A percentile compares a stretch with the other conserved stretches of the same genome.
Conservation (phyloP, 1,284 basidiomycete species). For the Sanghuangporus baumii region DNA sequence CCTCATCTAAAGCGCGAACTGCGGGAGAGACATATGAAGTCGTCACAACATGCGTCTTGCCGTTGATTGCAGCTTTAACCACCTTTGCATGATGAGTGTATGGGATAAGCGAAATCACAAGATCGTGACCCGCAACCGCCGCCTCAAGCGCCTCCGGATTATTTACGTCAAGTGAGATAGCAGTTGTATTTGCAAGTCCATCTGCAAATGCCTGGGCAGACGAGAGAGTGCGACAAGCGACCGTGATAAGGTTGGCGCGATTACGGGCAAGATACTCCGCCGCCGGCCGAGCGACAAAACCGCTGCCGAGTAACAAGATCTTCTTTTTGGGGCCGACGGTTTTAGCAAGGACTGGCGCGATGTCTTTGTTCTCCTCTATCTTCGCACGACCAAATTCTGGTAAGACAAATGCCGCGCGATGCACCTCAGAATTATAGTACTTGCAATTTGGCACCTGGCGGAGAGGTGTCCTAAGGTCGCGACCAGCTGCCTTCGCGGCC, state of each 20-base stretch:
- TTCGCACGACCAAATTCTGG: constrained; percentile 86
- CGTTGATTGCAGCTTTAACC: constrained; percentile 93
- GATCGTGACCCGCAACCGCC: constrained; percentile 81
- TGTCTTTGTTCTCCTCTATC: constrained; percentile 66
- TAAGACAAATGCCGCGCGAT: constrained; percentile 82
- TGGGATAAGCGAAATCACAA: constrained; percentile 96
- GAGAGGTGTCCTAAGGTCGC: constrained; percentile 67
- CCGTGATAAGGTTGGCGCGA: constrained; percentile 80
- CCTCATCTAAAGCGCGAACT: constrained; percentile 84
- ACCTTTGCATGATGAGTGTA: constrained; percentile 91
- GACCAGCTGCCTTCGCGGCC: constrained; percentile 73
- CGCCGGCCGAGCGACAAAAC: constrained; percentile 91
- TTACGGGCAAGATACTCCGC: constrained; percentile 90
- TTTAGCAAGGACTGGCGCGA: constrained; percentile 56
- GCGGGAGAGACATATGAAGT: constrained; percentile 92
- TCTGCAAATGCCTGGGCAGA: constrained; percentile 67
- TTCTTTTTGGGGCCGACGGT: constrained; percentile 42
- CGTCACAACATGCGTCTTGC: constrained; percentile 93
- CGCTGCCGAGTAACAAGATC: constrained; percentile 89
- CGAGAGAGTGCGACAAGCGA: constrained; percentile 83
- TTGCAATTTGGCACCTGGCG: constrained; percentile 65
- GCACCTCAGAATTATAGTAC: constrained; percentile 88
- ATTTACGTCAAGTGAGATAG: constrained; percentile 82
- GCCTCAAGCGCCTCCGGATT: constrained; percentile 70
- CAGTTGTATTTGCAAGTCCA: constrained; percentile 66